These are phyloP conservation scores for Leishmania lainsoni DNA, from an alignment of 208 protist species.

Conservation along the genomic window DNA sequence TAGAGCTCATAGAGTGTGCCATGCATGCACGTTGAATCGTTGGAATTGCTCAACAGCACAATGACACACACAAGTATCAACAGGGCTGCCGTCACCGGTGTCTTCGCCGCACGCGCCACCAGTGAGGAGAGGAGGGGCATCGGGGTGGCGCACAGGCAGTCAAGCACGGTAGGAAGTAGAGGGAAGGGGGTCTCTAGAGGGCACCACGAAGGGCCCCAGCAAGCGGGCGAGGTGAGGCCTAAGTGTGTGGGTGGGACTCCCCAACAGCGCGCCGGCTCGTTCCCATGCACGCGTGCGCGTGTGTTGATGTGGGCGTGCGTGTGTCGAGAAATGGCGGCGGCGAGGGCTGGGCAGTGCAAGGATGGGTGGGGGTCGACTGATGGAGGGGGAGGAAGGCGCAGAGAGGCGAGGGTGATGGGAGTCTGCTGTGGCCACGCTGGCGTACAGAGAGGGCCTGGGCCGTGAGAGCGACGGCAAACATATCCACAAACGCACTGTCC, in stretches of 20 bases:
- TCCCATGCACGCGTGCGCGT: background rate
- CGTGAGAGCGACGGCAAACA: background rate
- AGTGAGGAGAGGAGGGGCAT: background rate
- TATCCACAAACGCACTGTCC: background rate
- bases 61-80: slow-evolving; percentile 1
- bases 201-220: background rate
- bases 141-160: background rate
- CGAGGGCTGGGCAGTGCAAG: background rate
- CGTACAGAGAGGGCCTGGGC: background rate
- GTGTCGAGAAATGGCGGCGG: background rate
- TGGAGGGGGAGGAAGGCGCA: background rate
- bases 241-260: background rate
- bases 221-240: background rate
- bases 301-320: background rate
- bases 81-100: slow-evolving; percentile 10
- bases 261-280: background rate
- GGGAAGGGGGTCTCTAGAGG: background rate
- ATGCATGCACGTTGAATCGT: slow-evolving; percentile 6
- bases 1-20: background rate
- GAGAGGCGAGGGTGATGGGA: background rate
- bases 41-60: background rate
- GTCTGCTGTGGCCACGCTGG: background rate
- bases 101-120: slow-evolving; percentile 5
- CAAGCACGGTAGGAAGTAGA: background rate
- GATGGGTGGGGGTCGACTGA: background rate